These are phyloP conservation scores for Xanthoconium stramineum DNA, from an alignment of 768 basidiomycete species.

Conservation along the genomic window DNA sequence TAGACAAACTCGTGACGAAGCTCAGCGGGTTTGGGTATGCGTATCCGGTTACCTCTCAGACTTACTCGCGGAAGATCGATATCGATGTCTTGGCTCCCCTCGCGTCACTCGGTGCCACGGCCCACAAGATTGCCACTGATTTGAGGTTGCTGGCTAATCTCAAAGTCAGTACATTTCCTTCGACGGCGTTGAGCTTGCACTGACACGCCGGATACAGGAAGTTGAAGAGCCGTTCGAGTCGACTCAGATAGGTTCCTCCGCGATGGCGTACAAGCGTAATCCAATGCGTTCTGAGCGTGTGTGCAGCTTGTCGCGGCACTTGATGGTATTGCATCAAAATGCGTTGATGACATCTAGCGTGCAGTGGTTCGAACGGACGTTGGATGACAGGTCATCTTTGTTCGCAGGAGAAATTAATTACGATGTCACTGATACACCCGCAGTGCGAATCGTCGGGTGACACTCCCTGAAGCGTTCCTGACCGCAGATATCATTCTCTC, in stretches of 20 bases:
- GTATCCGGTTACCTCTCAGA: slow-evolving; percentile 98
- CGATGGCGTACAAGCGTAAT: slow-evolving; percentile 99
- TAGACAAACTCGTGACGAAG: slow-evolving; percentile 86
- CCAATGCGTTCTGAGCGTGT: slow-evolving; percentile 99
- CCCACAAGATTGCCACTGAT: slow-evolving; percentile 97
- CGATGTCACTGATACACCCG: slow-evolving; percentile 5
- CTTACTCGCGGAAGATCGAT: slow-evolving; percentile 97
- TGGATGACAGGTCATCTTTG: slow-evolving; percentile 79
- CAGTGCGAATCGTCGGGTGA: slow-evolving; percentile 95
- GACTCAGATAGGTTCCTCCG: slow-evolving; percentile 95
- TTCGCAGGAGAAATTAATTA: neutral
- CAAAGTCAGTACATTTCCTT: slow-evolving; percentile 49
- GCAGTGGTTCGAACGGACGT: slow-evolving; percentile 98
- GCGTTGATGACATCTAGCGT: slow-evolving; percentile 91
- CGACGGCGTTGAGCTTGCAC: neutral
- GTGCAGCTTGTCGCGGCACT: slow-evolving; percentile 92
- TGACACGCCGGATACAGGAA: slow-evolving; percentile 50
- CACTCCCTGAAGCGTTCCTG: slow-evolving; percentile 94
- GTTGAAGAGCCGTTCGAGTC: slow-evolving; percentile 99
- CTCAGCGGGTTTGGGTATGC: slow-evolving; percentile 91
- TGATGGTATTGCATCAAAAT: slow-evolving; percentile 96
- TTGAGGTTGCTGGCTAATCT: slow-evolving; percentile 91
- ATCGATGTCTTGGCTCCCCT: slow-evolving; percentile 88
- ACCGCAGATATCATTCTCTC: slow-evolving; percentile 96
- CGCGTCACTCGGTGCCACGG: slow-evolving; percentile 88